A percentile compares a stretch with the other conserved stretches of the same genome.
Evolutionary conservation across 2,329 filamentous ascomycete genomes (phyloP).

Genomic region (Ambrosiella xylebori): DNA sequence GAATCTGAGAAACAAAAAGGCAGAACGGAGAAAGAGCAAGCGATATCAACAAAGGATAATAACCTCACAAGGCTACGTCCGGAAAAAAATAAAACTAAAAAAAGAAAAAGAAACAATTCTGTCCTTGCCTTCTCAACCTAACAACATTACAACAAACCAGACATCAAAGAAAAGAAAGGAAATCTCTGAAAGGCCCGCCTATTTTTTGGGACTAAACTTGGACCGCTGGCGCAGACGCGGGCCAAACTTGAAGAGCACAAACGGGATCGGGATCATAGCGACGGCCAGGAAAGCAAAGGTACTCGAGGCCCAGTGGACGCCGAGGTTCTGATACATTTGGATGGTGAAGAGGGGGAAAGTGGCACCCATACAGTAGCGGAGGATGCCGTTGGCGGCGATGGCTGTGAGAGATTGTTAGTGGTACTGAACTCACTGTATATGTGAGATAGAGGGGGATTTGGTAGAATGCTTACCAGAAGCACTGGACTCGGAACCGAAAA

Average conservation of each 20-base stretch:
- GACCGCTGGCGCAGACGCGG: conserved; percentile 20
- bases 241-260: conserved; percentile 34
- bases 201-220: conserved; percentile 3
- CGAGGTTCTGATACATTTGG: conserved; percentile 31
- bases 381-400: conserved; percentile 40
- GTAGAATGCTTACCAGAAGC: conserved; percentile 13
- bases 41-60: too few relatives aligned
- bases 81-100: too few relatives aligned
- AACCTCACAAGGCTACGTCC: too few relatives aligned
- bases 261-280: conserved; percentile 32
- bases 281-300: conserved; percentile 31
- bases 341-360: conserved; percentile 45
- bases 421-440: conserved; percentile 29
- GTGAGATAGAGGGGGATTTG: not conserved
- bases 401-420: conserved; percentile 31
- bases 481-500: conserved; percentile 14
- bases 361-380: conserved; percentile 36
- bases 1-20: too few relatives aligned
- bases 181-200: not conserved
- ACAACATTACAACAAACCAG: too few relatives aligned
- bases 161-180: not conserved
- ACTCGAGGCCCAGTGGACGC: conserved; percentile 30
- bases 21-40: too few relatives aligned
- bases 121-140: too few relatives aligned
- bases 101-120: too few relatives aligned